phyloP scores from a whole-genome alignment of 2,329 filamentous ascomycete genomes.

The Talaromyces rugulosus region DNA sequence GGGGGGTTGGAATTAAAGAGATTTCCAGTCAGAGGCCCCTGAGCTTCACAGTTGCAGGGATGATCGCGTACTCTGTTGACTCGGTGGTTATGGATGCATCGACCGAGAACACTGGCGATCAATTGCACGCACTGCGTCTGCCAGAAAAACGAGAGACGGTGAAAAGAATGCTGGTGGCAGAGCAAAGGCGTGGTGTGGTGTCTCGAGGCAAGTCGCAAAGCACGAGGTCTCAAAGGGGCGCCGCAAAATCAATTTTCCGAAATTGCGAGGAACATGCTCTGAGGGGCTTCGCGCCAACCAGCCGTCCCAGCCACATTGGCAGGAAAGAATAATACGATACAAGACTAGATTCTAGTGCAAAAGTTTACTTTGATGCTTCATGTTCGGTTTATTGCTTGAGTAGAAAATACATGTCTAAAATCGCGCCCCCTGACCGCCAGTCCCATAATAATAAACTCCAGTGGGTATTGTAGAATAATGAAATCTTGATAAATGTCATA shows the following conservation, averaged over 20 bases:
- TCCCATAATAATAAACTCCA: neutral
- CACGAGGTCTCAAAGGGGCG: slow-evolving; percentile 1
- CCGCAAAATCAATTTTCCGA: slow-evolving; percentile 12
- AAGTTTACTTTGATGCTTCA: neutral
- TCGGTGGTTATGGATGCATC: neutral
- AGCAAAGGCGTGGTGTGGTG: neutral
- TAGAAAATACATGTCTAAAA: neutral
- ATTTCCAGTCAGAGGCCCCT: neutral
- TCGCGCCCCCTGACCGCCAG: neutral
- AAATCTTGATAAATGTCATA: slow-evolving; percentile 3
- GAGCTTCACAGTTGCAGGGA: neutral
- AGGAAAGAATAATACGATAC: neutral
- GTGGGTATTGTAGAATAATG: neutral
- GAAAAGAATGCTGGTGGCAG: neutral
- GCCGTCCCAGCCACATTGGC: neutral
- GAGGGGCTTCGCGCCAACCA: neutral
- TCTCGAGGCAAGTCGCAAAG: neutral
- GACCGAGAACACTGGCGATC: neutral
- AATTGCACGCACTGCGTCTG: neutral
- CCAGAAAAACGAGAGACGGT: neutral
- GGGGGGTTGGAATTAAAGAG: neutral
- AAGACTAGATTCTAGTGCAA: neutral
- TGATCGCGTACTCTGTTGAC: neutral
- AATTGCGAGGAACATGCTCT: neutral
- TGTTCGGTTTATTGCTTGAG: neutral